Evolutionary conservation across 371 early-diverging fungal genomes (phyloP), one percentile per base, ranked within the genome.

Genomic region (Lichtheimia ornata): DNA sequence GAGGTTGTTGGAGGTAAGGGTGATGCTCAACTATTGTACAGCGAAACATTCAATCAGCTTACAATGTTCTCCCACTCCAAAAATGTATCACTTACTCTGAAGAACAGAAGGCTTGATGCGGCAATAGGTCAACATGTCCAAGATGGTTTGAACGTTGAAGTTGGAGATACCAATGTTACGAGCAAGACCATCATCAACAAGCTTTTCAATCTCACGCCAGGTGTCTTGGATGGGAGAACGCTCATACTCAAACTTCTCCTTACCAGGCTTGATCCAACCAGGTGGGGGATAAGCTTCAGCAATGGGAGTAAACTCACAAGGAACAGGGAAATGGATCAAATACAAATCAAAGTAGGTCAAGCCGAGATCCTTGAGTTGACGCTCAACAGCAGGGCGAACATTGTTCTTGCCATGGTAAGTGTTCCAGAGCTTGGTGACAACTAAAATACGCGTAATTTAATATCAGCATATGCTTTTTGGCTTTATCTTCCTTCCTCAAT

Each of bases 351-450:
- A 55, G 61, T 88, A 90, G 27, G 77, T 72, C n/a, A 83, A 58
- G 52, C 69, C 72, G 50, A 90, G 66, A 27, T 85, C 73, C 53
- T 60, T 35, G 40, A 89, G 68, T 25, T 83, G 78, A 15, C 57
- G 50, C 18, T 79, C 73, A 58, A 86, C 67, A 4, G 71, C 82
- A 40, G 79, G 65, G 2, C 74, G 70, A 0, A 87, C 84, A 53
- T 80, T 47, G 4, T 75, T 70, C 53, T 82, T 81, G 47, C 58
- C 43, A 50, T 85, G 86, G 54, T 69, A 70, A 28, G 73, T 77
- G 63, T 87, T 88, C 89, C 87, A 88, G 28, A 91, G 72, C 72
- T 93, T 94, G 50, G 88, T 84, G 35, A 88, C 85, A 58, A 91
- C 84, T 35, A 9, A 35, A 9, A 11, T 79, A 85, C 78, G 18